phyloP scores from a whole-genome alignment of 1,284 basidiomycete genomes.

The Meripilus lineatus region DNA sequence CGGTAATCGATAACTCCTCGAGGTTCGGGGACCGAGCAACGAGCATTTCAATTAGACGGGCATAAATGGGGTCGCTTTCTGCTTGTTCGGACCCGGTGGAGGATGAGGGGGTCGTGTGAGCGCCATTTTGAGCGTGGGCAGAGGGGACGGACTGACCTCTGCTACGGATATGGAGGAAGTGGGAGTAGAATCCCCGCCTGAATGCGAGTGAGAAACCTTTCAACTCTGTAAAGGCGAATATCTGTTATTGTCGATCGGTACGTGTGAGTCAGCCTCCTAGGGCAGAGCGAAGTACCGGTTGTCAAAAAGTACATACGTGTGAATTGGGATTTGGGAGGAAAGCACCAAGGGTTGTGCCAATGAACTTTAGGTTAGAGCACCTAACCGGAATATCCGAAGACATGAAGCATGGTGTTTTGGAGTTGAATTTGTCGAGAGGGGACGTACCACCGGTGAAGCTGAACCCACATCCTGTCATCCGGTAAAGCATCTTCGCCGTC shows the following conservation, averaged over 20 bases:
- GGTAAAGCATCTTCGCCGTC: slow-evolving; percentile 60
- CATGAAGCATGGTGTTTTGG: neutral
- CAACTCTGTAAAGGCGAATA: slow-evolving; percentile 62
- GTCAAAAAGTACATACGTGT: slow-evolving; percentile 40
- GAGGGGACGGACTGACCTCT: slow-evolving; percentile 37
- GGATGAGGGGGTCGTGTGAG: too few relatives aligned
- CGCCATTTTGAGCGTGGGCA: too few relatives aligned
- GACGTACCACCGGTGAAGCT: slow-evolving; percentile 55
- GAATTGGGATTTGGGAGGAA: slow-evolving; percentile 50
- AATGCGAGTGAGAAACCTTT: slow-evolving; percentile 54
- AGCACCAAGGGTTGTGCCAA: slow-evolving; percentile 59
- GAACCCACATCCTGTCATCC: slow-evolving; percentile 71
- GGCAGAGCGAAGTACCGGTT: too few relatives aligned
- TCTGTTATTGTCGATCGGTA: slow-evolving; percentile 28
- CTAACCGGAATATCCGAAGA: slow-evolving; percentile 27
- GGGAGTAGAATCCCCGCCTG: slow-evolving; percentile 56
- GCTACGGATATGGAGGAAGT: slow-evolving; percentile 44
- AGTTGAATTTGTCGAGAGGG: too few relatives aligned
- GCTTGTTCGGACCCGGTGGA: slow-evolving; percentile 4
- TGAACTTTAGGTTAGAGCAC: slow-evolving; percentile 54
- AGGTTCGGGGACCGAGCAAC: slow-evolving; percentile 54
- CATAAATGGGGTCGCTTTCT: slow-evolving; percentile 37
- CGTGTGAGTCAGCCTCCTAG: too few relatives aligned
- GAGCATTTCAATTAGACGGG: slow-evolving; percentile 64
- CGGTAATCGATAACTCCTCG: slow-evolving; percentile 25